phyloP scores from a whole-genome alignment of 2,329 filamentous ascomycete genomes.

The Colletotrichum musae region DNA sequence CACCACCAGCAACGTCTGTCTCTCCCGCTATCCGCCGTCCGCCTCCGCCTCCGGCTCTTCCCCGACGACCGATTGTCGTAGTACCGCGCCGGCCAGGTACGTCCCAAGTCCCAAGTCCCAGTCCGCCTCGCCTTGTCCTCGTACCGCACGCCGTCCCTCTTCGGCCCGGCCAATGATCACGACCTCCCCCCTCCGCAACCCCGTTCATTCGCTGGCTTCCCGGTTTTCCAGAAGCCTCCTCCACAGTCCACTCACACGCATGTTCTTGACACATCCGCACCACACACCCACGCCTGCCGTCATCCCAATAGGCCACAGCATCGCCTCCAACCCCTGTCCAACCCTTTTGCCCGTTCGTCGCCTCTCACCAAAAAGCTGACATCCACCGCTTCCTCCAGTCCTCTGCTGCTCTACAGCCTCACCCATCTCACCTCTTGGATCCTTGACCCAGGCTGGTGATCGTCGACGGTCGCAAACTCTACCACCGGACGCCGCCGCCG shows the following conservation, averaged over 20 bases:
- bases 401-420: constrained; percentile 37
- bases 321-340: constrained; percentile 29
- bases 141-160: constrained; percentile 17
- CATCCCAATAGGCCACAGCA: constrained; percentile 40
- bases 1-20: background rate
- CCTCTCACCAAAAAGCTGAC: constrained; percentile 38
- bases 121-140: constrained; percentile 3
- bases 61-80: background rate
- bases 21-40: background rate
- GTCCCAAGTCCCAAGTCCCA: background rate
- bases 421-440: constrained; percentile 29
- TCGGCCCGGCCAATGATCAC: constrained; percentile 37
- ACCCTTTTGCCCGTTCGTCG: constrained; percentile 20
- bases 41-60: background rate
- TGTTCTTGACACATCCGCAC: background rate
- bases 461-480: constrained; percentile 27
- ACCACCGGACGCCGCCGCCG: background rate
- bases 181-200: constrained; percentile 20
- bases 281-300: constrained; percentile 29
- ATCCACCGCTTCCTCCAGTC: constrained; percentile 37
- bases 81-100: constrained; percentile 18
- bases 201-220: constrained; percentile 37
- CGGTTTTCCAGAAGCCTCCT: constrained; percentile 36
- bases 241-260: constrained; percentile 29
- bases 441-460: constrained; percentile 40